Base-by-base conservation (phyloP, 306 rosid species). In the Gleditsia sinensis region DNA sequence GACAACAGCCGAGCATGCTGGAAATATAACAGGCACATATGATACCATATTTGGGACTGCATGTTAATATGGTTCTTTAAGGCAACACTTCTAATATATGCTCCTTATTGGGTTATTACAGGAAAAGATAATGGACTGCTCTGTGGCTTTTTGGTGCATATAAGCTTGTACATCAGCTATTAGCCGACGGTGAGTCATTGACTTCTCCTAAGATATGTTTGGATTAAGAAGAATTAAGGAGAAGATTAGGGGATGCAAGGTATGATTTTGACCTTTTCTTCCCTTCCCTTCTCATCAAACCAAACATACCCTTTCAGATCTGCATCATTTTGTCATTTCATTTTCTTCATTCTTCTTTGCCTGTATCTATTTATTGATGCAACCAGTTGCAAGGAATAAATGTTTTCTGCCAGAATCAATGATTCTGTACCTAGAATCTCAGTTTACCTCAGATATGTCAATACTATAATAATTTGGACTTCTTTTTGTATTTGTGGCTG, bases 101-200 rank as follows among this genome's bases (percentile, higher is more conserved):
- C 60, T 67, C 40, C 40, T 59, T 58, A 72, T 37, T 65, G 40
- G 74, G 46, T 73, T 71, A 51, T 70, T 73, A 25, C 69, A 72
- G 89, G 89, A 66, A 62, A 10, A 17, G 72, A 63, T 9, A 67
- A 62, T 71, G 68, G 78, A 13, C 45, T 76, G 33, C 70, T 76
- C 48, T 66, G 79, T 58, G 83, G 75, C 43, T 9, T 80, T 53
- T 71, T 82, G 50, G 85, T 80, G 50, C 72, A 74, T 8, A n/a
- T 79, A 46, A 82, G 82, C 84, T 72, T 87, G 12, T 24, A 82
- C 91, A 5, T 59, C 89, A 17, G 75, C 85, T 63, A 77, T 69
- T 59, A 87, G 91, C 58, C 46, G 80, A 36, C 84, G 82, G 87
- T 87, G 6, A n/a, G n/a, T n/a, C n/a, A n/a, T n/a, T n/a, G n/a